Conservation (phyloP, 2,329 filamentous ascomycete genomes). For the Nemania serpens region DNA sequence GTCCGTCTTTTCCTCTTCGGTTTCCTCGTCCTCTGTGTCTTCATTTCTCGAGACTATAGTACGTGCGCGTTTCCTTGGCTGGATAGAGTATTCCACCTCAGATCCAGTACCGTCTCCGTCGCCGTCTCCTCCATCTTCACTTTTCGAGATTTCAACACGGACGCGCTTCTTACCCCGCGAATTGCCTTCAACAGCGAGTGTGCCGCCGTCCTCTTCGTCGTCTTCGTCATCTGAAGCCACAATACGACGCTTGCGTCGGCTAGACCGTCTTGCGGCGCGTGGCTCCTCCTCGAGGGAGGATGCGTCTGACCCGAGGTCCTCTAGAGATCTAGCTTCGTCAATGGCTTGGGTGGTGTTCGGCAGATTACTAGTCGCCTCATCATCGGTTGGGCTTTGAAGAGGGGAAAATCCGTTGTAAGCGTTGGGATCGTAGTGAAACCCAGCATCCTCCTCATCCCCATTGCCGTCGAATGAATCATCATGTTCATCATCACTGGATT, state of each 20-base stretch:
- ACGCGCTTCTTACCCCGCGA: conserved; percentile 22
- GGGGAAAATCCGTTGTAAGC: conserved; percentile 36
- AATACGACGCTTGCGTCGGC: conserved; percentile 32
- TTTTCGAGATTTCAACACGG: conserved; percentile 23
- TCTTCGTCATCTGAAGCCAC: conserved; percentile 36
- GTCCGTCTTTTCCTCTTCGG: conserved; percentile 22
- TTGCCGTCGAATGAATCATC: conserved; percentile 10
- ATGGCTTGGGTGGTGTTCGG: conserved; percentile 28
- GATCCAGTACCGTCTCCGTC: not conserved
- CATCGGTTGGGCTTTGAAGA: conserved; percentile 24
- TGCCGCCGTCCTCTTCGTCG: not conserved
- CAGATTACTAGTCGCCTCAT: conserved; percentile 9
- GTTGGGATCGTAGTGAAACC: conserved; percentile 25
- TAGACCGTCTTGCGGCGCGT: not conserved
- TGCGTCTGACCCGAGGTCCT: conserved; percentile 17
- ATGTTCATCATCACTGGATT: conserved; percentile 24
- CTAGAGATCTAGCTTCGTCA: conserved; percentile 31
- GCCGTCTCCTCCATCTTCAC: conserved; percentile 28
- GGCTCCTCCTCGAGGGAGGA: conserved; percentile 27
- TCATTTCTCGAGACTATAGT: conserved; percentile 24
- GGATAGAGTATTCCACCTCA: not conserved
- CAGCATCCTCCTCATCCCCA: conserved; percentile 2
- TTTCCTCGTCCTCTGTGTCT: conserved; percentile 17
- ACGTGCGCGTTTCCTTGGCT: conserved; percentile 12
- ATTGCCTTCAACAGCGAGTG: not conserved